Conservation (phyloP, 257 asterid genomes). For the Coffea eugenioides region DNA sequence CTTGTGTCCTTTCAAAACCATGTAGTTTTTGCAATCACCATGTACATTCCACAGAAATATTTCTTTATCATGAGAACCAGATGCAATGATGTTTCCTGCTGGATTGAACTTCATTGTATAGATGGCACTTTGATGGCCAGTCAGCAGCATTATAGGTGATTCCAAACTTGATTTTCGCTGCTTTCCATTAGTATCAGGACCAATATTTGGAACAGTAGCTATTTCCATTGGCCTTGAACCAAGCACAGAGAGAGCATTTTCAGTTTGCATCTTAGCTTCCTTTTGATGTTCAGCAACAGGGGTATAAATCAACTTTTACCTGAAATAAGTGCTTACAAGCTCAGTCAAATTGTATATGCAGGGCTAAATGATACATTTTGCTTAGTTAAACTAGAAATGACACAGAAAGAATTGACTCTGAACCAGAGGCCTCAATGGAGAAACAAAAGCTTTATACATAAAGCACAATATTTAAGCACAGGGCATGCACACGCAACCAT, state of each 20-base stretch:
- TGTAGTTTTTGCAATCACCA: slow-evolving; percentile 87
- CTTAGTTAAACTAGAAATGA: neutral
- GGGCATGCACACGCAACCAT: neutral
- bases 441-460: neutral
- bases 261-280: slow-evolving; percentile 66
- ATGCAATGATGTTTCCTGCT: slow-evolving; percentile 76
- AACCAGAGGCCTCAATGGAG: neutral
- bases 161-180: slow-evolving; percentile 79
- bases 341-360: neutral
- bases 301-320: neutral
- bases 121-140: slow-evolving; percentile 91
- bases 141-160: slow-evolving; percentile 84
- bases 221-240: slow-evolving; percentile 82
- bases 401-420: neutral
- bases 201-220: slow-evolving; percentile 39
- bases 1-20: slow-evolving; percentile 92
- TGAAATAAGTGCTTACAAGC: neutral
- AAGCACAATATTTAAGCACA: neutral
- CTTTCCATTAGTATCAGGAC: slow-evolving; percentile 59
- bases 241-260: slow-evolving; percentile 78
- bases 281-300: neutral
- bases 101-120: slow-evolving; percentile 94
- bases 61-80: slow-evolving; percentile 93
- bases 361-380: neutral
- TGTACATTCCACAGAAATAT: slow-evolving; percentile 84